Evolutionary conservation across 441 rosid genomes (phyloP), one percentile per base, ranked within the genome.

Genomic region (Gossypium trilobum): DNA sequence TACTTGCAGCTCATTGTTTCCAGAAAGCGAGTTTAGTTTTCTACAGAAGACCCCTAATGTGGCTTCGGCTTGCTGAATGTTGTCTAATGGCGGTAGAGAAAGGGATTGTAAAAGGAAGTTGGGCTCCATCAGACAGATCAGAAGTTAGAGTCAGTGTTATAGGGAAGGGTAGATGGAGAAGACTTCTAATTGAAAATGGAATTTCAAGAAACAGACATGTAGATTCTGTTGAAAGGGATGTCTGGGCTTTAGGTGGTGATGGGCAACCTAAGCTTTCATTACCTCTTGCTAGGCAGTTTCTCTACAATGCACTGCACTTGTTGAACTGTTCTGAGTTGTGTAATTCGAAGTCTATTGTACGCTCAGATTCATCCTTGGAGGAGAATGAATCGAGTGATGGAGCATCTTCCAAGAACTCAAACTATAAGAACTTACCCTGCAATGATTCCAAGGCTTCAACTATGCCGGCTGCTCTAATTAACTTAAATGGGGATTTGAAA

Each of bases 41-140:
- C 85, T 82, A 80, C 73, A 84, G 82, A 72, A 82, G 76, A 33
- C 96, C 99, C 58, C 82, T 90, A 8, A 81, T 93, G 80, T 95
- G 99, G 99, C 89, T 95, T 48, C 95, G 96, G 50, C 85, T 95
- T 44, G 96, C 96, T 72, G 99, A 95, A 78, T 93, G 99, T 80
- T 92, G 97, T 77, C 77, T 90, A 52, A 78, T 91, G 95, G 99
- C 98, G 68, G 76, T 79, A 44, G 91, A 85, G 85, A 92, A 87
- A 80, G 98, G 97, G 60, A 85, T 91, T 73, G 56, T 88, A 69
- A 85, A 79, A 44, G 83, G 77, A 57, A 74, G 81, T 27, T 25
- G 25, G 56, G 57, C 78, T 74, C 62, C 82, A 27, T 79, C 73
- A n/a, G 87, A 89, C 59, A 79, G 77, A 65, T 85, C 92, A 13